These are phyloP conservation scores for Lathyrus oleraceus DNA, from an alignment of 306 rosid genomes.

Conservation along the genomic window DNA sequence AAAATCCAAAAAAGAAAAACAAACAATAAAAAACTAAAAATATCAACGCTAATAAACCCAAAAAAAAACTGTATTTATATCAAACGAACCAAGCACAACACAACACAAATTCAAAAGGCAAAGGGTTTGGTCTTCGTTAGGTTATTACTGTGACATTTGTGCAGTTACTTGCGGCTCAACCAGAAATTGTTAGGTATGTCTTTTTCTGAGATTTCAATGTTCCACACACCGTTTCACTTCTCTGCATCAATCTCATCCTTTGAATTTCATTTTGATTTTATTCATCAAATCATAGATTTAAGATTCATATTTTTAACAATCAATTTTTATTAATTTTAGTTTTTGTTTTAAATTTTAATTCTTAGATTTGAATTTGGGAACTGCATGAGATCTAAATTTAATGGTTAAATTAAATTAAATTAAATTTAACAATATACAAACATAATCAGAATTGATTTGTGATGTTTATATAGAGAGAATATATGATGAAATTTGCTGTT, in stretches of 20 bases:
- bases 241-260: background rate
- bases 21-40: background rate
- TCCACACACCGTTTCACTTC: no score
- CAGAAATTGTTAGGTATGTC: background rate
- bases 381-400: background rate
- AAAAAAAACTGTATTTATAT: constrained; percentile 5
- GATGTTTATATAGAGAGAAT: background rate
- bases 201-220: no score
- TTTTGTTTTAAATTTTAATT: background rate
- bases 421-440: background rate
- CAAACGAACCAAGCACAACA: background rate
- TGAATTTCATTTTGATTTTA: background rate
- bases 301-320: background rate
- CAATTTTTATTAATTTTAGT: background rate
- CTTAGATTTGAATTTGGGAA: constrained; percentile 15
- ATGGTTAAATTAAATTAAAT: background rate
- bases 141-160: constrained; percentile 34
- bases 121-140: constrained; percentile 14
- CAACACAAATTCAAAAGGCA: background rate
- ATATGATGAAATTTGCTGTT: background rate
- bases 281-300: background rate
- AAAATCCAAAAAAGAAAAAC: background rate
- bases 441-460: background rate
- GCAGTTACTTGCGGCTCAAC: constrained; percentile 23
- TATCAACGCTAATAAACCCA: background rate